phyloP scores from a whole-genome alignment of 208 protist genomes.

The Trypanosomatidae sp. region DNA sequence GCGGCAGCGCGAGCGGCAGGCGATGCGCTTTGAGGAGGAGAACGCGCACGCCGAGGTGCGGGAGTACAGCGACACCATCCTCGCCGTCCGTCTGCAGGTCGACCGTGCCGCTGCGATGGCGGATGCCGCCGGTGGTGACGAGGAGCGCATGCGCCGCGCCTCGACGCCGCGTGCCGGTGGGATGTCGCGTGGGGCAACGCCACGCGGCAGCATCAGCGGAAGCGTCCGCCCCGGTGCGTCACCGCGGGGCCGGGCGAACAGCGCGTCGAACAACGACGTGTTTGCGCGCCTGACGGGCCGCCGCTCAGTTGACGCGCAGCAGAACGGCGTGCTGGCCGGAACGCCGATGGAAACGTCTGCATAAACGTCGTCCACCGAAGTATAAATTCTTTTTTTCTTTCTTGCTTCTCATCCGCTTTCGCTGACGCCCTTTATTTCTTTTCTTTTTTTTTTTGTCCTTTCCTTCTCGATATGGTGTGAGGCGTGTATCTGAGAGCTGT shows the following conservation, averaged over 20 bases:
- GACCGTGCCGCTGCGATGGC: slow-evolving; percentile 13
- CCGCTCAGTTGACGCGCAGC: too few relatives aligned
- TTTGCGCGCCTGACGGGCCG: slow-evolving; percentile 13
- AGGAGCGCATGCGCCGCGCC: slow-evolving; percentile 20
- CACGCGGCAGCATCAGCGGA: slow-evolving; percentile 21
- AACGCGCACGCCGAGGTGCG: slow-evolving; percentile 1
- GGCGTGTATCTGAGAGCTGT: too few relatives aligned
- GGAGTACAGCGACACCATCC: slow-evolving; percentile 11
- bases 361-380: not conserved
- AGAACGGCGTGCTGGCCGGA: too few relatives aligned
- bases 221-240: slow-evolving; percentile 5
- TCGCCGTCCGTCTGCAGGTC: slow-evolving; percentile 14
- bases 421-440: not conserved
- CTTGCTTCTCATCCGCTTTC: not conserved
- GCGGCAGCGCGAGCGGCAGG: not conserved
- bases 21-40: slow-evolving; percentile 12
- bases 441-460: not conserved
- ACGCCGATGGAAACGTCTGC: too few relatives aligned
- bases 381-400: not conserved
- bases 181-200: slow-evolving; percentile 13
- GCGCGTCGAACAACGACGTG: slow-evolving; percentile 14
- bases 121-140: slow-evolving; percentile 6
- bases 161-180: slow-evolving; percentile 5
- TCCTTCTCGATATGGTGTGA: not conserved
- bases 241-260: not conserved